phyloP scores from a whole-genome alignment of 2,329 filamentous ascomycete species.

The Talaromyces verruculosus region DNA sequence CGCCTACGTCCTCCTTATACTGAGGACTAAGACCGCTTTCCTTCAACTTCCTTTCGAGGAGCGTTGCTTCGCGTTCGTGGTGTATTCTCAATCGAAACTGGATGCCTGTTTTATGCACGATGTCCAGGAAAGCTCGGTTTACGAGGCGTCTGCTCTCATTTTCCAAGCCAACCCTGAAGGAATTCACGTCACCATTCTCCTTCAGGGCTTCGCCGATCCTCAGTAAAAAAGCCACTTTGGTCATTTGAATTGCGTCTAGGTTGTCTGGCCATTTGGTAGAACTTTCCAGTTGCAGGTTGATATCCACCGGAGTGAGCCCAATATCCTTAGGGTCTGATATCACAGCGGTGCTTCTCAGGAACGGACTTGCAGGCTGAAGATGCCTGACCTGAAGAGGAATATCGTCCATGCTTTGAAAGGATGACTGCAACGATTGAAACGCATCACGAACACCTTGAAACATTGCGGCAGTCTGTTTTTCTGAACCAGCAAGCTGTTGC shows the following conservation, averaged over 20 bases:
- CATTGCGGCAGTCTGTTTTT: conserved; percentile 46
- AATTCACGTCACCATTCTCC: conserved; percentile 60
- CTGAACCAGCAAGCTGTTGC: conserved; percentile 33
- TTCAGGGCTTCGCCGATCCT: conserved; percentile 72
- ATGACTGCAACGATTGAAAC: conserved; percentile 71
- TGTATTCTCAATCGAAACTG: conserved; percentile 84
- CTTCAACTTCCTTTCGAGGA: conserved; percentile 76
- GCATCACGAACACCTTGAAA: conserved; percentile 70
- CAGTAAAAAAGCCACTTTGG: conserved; percentile 83
- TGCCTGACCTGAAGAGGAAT: conserved; percentile 84
- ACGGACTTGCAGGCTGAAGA: conserved; percentile 68
- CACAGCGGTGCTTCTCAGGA: conserved; percentile 68
- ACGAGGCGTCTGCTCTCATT: conserved; percentile 66
- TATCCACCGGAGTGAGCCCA: conserved; percentile 61
- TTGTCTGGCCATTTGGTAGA: conserved; percentile 94
- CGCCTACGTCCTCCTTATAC: conserved; percentile 66
- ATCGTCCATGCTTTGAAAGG: conserved; percentile 75
- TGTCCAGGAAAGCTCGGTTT: conserved; percentile 80
- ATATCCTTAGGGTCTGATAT: conserved; percentile 29
- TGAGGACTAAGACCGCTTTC: conserved; percentile 68
- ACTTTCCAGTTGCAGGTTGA: conserved; percentile 87
- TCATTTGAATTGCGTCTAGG: conserved; percentile 83
- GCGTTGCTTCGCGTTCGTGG: conserved; percentile 78
- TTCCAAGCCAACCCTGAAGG: conserved; percentile 75
- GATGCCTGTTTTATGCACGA: conserved; percentile 69